Base-by-base conservation (phyloP, 345 rosid genomes). In the Syzygium oleosum region DNA sequence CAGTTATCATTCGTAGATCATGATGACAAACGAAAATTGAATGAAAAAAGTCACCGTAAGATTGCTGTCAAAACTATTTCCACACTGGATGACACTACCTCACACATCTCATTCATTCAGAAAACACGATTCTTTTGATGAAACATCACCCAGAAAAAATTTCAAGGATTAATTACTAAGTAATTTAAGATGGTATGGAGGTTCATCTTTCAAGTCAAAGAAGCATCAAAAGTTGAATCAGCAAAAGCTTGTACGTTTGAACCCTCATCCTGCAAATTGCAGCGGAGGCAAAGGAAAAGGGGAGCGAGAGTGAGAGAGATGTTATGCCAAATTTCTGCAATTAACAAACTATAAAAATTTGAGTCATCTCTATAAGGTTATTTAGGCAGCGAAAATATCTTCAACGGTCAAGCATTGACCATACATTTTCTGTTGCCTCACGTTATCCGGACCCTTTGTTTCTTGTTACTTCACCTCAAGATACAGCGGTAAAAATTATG, bases 131-230 rank as follows among this genome's bases (percentile, higher is more conserved):
- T 16, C 46, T 31, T 9, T 34, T 68, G 23, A 34, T 68, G 79
- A 68, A 68, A 68, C 79, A 9, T 68, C 25, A 3, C 17, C 77
- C 58, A 78, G 38, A 17, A 87, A 25, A 29, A 22, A 52, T 14
- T 52, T 34, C 58, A 49, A 41, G 25, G 25, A 41, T 29, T 22
- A 6, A 55, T 16, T 41, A 25, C 52, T 5, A 51, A 19, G 63
- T 79, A 22, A 5, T 55, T 56, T 34, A 21, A 14, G 83, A 89
- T 51, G 58, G n/a, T 15, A 25, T 21, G 17, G 17, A 6, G 84
- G 21, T 79, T 58, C 90, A 97, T 98, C 98, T 94, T 93, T 98
- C 99, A 96, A 51, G 87, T 88, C 34, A 97, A 92, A 51, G 98
- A 94, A 84, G 98, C 93, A 92, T 97, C 98, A 41, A 93, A 4